Base-by-base conservation (phyloP, 768 basidiomycete genomes). In the Inosperma sp. region DNA sequence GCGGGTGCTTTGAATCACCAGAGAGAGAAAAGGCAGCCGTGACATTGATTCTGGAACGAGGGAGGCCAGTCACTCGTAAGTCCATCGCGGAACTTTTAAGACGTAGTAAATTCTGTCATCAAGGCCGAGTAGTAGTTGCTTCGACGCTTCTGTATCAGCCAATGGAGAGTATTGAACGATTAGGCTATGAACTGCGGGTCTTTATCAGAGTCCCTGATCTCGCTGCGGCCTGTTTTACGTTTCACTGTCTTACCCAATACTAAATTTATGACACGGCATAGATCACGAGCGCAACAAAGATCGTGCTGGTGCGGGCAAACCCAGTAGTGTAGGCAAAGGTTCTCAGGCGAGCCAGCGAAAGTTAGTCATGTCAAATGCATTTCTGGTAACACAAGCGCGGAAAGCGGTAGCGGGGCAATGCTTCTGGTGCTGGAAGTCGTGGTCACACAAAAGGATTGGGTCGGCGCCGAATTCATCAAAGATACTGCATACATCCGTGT, bases 141-240 rank as follows among this genome's bases (percentile, higher is more conserved):
- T 89, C 86, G 10, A 88, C 84, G 34, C 90, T 92, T 2, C 67
- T 93, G 41, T 88, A 91, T 65, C 92, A 93, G 63, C 80, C 86
- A 9, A 83, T 93, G 74, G 81, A 84, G 8, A 69, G 76, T 4
- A 85, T 88, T 14, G 75, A 83, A 58, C 75, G 80, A 45, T 70
- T 93, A 34, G 89, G 86, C 4, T 90, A 90, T 57, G 82, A 87
- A 56, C 80, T 88, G 3, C 74, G 80, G 48, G 74, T 90, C 12
- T 86, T 80, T 57, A 76, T 80, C 37, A 75, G 84, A 17, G 88
- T 89, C 14, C 86, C 84, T 4, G 86, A 86, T 62, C 67, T 73
- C 1, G 82, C n/a, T n/a, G n/a, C n/a, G n/a, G n/a, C n/a, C n/a
- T n/a, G n/a, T n/a, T n/a, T n/a, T n/a, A n/a, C n/a, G n/a, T n/a